Conservation (phyloP, 1,284 basidiomycete species). For the Tremellales sp. region DNA sequence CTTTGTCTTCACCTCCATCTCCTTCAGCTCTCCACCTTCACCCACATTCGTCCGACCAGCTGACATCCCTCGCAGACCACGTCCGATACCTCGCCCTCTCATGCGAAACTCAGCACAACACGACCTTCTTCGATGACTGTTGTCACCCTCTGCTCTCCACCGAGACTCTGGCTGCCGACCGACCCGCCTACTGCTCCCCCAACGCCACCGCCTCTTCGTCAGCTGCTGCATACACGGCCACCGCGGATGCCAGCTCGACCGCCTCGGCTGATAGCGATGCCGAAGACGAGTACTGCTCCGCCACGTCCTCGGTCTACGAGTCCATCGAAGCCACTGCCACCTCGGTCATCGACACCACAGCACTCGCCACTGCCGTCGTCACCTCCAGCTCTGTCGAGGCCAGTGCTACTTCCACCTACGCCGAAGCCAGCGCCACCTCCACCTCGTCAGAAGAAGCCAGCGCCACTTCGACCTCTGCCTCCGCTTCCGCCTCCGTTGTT, state of each 20-base stretch:
- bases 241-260: constrained; percentile 14
- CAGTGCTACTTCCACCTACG: constrained; percentile 9
- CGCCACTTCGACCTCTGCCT: constrained; percentile 11
- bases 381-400: constrained; percentile 18
- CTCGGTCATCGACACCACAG: too few species aligned
- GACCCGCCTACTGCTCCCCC: constrained; percentile 57
- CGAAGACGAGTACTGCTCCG: constrained; percentile 26
- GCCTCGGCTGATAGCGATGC: constrained; percentile 12
- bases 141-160: constrained; percentile 56
- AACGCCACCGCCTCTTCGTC: constrained; percentile 27
- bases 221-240: constrained; percentile 20
- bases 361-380: constrained; percentile 15
- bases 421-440: background rate
- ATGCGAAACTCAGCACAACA: constrained; percentile 58
- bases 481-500: constrained; percentile 11
- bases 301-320: constrained; percentile 25
- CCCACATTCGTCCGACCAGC: background rate
- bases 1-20: too few species aligned
- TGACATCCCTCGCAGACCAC: constrained; percentile 52
- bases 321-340: too few species aligned
- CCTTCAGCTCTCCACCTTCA: background rate
- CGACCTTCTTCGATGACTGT: constrained; percentile 58
- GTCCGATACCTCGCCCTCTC: constrained; percentile 59
- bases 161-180: constrained; percentile 54
- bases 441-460: constrained; percentile 8